phyloP scores from a whole-genome alignment of 805 yeast genomes.

The Naumovozyma dairenensis region DNA sequence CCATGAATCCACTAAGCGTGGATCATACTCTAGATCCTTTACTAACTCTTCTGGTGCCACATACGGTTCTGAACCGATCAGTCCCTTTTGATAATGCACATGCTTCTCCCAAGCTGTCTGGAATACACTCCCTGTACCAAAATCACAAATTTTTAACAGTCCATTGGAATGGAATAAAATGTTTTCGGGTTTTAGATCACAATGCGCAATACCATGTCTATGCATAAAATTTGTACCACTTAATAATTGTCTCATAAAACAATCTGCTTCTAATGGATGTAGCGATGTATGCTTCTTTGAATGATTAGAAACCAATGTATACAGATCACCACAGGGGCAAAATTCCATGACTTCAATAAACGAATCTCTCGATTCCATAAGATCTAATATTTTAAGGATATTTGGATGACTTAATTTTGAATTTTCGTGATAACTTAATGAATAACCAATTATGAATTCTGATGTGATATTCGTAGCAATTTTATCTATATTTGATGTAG shows the following conservation, averaged over 20 bases:
- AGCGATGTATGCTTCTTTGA: slow-evolving; percentile 41
- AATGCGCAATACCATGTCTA: slow-evolving; percentile 85
- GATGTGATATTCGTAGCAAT: slow-evolving; percentile 82
- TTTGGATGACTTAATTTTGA: slow-evolving; percentile 34
- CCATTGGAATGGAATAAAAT: slow-evolving; percentile 60
- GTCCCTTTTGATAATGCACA: slow-evolving; percentile 56
- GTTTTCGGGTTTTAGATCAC: slow-evolving; percentile 88
- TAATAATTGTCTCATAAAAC: slow-evolving; percentile 78
- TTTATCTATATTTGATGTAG: slow-evolving; percentile 85
- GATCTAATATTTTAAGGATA: slow-evolving; percentile 67
- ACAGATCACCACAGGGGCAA: slow-evolving; percentile 77
- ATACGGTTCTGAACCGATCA: slow-evolving; percentile 83
- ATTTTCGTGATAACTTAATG: slow-evolving; percentile 38
- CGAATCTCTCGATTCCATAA: slow-evolving; percentile 62
- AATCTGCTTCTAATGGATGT: slow-evolving; percentile 66
- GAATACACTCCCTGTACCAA: slow-evolving; percentile 87
- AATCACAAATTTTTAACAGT: slow-evolving; percentile 64
- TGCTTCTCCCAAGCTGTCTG: slow-evolving; percentile 82
- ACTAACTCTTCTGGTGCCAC: slow-evolving; percentile 84
- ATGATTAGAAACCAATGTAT: slow-evolving; percentile 41
- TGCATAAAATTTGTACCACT: slow-evolving; percentile 81
- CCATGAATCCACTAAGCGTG: slow-evolving; percentile 81
- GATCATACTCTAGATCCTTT: slow-evolving; percentile 50
- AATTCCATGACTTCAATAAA: slow-evolving; percentile 90
- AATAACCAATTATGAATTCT: slow-evolving; percentile 79